phyloP scores from a whole-genome alignment of 495 filamentous ascomycete genomes.

The Neurospora sublineolata region DNA sequence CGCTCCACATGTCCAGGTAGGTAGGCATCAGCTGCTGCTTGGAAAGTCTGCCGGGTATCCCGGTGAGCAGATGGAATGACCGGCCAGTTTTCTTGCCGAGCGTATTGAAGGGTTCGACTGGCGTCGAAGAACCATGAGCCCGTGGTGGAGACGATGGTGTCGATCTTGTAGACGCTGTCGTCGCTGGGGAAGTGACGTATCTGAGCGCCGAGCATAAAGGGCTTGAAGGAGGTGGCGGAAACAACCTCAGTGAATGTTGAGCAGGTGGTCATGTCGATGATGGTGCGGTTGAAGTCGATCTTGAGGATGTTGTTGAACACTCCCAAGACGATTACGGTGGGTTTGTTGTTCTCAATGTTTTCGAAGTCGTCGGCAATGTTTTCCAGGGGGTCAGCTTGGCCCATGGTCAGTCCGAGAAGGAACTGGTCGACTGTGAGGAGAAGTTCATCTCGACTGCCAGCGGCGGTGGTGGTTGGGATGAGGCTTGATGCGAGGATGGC shows the following conservation, averaged over 20 bases:
- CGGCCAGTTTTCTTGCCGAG: slow-evolving; percentile 26
- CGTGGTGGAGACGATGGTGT: slow-evolving; percentile 28
- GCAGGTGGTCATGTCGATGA: slow-evolving; percentile 19
- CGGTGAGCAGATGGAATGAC: slow-evolving; percentile 22
- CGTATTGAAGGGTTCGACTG: slow-evolving; percentile 25
- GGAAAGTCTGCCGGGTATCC: slow-evolving; percentile 17
- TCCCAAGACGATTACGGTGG: slow-evolving; percentile 17
- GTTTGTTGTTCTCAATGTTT: slow-evolving; percentile 20
- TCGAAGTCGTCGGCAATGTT: slow-evolving; percentile 7
- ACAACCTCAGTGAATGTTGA: slow-evolving; percentile 31
- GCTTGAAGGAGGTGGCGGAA: slow-evolving; percentile 16
- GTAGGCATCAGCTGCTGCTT: slow-evolving; percentile 31
- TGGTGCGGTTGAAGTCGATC: slow-evolving; percentile 24
- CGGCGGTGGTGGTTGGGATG: neutral
- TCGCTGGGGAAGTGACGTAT: slow-evolving; percentile 22
- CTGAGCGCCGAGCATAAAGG: slow-evolving; percentile 34
- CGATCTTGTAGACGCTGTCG: slow-evolving; percentile 22
- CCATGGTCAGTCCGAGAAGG: neutral
- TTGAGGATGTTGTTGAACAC: slow-evolving; percentile 18
- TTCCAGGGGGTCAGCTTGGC: neutral
- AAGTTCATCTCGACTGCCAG: neutral
- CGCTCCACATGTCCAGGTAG: slow-evolving; percentile 32
- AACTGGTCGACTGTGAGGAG: neutral
- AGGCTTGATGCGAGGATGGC: neutral
- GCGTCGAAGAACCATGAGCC: slow-evolving; percentile 33